Evolutionary conservation across 139 green algal species (phyloP), one percentile per base, ranked within the genome.

Genomic region (Chlamydomonas incerta): DNA sequence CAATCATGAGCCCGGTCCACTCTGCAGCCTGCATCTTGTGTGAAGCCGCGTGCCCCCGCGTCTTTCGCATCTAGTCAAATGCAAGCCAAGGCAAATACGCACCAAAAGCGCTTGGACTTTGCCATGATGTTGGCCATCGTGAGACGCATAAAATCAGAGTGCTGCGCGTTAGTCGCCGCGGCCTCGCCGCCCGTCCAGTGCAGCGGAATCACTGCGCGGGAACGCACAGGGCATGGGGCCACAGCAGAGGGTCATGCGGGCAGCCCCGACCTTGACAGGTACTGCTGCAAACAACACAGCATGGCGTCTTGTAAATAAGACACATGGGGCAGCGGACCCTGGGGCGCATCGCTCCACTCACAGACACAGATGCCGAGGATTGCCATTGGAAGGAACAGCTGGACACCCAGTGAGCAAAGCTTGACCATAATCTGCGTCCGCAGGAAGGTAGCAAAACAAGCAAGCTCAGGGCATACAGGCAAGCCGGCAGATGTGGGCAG

Each of bases 341-440:
- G 29, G 10, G 14, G 15, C 13, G 10, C 67, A 29, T 20, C 3
- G 13, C 34, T 1, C 3, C 2, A 86, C 87, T 87, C 68, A 86
- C 81, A 68, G 1, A 88, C 60, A 20, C 21, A 50, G 1, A 81
- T 3, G n/a, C 87, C 76, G 20, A 91, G 18, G 31, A 91, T 21
- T 28, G 62, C 47, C 0, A 77, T 26, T 2, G 82, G 87, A 24
- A 88, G 29, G 29, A 91, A 88, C 31, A 91, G 76, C 76, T 91
- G 82, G 24, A 91, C 65, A 0, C 82, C 82, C n/a, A 88, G 62
- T 2, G 76, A 71, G 35, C 82, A 77, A 18, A 86, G 47, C 70
- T 91, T 91, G 20, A 91, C 87, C 41, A 91, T 74, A 31, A 91
- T 87, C 84, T 89, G 75, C 75, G n/a, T n/a, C n/a, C n/a, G n/a